Evolutionary conservation across 495 filamentous ascomycete species (phyloP).

Genomic region (Collariella sp.): DNA sequence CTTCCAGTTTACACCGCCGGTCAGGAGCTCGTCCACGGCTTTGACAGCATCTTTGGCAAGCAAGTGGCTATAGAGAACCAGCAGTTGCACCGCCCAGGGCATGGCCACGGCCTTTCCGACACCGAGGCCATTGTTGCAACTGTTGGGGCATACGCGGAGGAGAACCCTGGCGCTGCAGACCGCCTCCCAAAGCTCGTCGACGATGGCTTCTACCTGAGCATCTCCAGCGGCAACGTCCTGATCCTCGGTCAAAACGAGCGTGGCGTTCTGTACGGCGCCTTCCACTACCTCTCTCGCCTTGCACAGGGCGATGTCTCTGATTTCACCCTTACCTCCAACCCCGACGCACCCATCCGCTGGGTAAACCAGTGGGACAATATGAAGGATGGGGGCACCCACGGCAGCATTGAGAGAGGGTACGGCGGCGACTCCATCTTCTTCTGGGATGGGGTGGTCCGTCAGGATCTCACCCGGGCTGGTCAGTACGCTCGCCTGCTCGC

Average conservation of each 20-base stretch:
- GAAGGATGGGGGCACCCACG: constrained; percentile 35
- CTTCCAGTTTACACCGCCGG: constrained; percentile 53
- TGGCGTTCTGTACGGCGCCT: constrained; percentile 60
- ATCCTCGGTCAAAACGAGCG: constrained; percentile 62
- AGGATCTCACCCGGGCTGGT: constrained; percentile 49
- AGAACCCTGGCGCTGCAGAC: constrained; percentile 6
- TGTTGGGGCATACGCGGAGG: constrained; percentile 39
- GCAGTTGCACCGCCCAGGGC: constrained; percentile 13
- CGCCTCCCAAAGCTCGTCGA: constrained; percentile 41
- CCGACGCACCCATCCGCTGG: constrained; percentile 57
- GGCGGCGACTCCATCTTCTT: constrained; percentile 66
- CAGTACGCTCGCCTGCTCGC: constrained; percentile 61
- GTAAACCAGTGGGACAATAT: constrained; percentile 70
- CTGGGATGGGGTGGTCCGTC: constrained; percentile 41
- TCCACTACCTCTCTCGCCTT: constrained; percentile 57
- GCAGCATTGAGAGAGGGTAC: constrained; percentile 61
- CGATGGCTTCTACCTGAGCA: constrained; percentile 57
- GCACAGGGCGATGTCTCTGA: constrained; percentile 53
- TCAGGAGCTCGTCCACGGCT: constrained; percentile 50
- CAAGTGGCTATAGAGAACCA: constrained; percentile 24
- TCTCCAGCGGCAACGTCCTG: constrained; percentile 35
- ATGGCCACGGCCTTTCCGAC: constrained; percentile 18
- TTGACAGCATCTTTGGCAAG: constrained; percentile 46
- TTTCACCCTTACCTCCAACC: constrained; percentile 46
- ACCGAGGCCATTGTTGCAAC: constrained; percentile 49